Conservation (phyloP, 2,329 filamentous ascomycete species). For the Alternaria solani region DNA sequence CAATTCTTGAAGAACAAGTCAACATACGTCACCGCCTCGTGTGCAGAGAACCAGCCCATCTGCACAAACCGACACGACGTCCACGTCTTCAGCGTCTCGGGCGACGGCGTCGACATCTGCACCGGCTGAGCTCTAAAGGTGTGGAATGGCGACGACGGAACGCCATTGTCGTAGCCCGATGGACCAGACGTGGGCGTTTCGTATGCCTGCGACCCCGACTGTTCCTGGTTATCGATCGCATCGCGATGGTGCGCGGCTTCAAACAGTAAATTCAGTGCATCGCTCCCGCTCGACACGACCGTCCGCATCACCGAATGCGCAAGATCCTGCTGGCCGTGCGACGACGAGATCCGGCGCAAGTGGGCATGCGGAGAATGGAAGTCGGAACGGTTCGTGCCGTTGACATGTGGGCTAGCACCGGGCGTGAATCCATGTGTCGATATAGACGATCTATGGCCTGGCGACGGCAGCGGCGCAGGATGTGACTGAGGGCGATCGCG, state of each 20-base stretch:
- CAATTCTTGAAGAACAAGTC: slow-evolving; percentile 63
- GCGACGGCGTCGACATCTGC: slow-evolving; percentile 50
- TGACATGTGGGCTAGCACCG: slow-evolving; percentile 36
- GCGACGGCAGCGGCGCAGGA: slow-evolving; percentile 25
- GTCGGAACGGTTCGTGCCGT: slow-evolving; percentile 35
- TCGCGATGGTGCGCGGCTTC: slow-evolving; percentile 57
- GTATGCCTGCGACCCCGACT: slow-evolving; percentile 48
- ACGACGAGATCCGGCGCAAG: slow-evolving; percentile 43
- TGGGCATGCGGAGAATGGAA: slow-evolving; percentile 40
- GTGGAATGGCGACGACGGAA: slow-evolving; percentile 40
- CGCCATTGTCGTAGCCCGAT: slow-evolving; percentile 32
- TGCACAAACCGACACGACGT: slow-evolving; percentile 62
- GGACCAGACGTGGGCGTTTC: slow-evolving; percentile 47
- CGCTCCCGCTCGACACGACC: slow-evolving; percentile 63
- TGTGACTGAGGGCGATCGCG: slow-evolving; percentile 18
- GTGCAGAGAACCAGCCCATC: slow-evolving; percentile 65
- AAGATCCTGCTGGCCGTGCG: slow-evolving; percentile 40
- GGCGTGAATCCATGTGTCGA: slow-evolving; percentile 37
- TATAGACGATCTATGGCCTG: slow-evolving; percentile 35
- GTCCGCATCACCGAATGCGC: slow-evolving; percentile 56
- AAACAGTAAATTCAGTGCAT: slow-evolving; percentile 62
- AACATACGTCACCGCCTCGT: slow-evolving; percentile 62
- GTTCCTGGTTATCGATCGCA: slow-evolving; percentile 45
- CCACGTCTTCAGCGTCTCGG: slow-evolving; percentile 57
- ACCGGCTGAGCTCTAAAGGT: slow-evolving; percentile 48